These are phyloP conservation scores for Neurospora sp. DNA, from an alignment of 495 filamentous ascomycete species.

Conservation along the genomic window DNA sequence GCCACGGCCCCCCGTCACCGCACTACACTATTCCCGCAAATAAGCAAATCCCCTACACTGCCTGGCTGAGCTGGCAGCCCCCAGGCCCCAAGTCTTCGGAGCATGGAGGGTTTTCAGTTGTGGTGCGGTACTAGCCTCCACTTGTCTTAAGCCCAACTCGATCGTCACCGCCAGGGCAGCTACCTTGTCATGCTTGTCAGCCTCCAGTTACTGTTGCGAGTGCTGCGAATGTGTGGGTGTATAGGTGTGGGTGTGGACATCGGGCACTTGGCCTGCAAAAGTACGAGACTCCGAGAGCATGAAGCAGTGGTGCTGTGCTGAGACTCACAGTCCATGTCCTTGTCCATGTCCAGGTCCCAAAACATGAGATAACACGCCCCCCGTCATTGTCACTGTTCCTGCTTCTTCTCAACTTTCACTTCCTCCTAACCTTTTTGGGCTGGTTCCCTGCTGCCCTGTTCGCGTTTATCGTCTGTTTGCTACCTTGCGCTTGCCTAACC, in stretches of 20 bases:
- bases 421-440: background rate
- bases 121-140: background rate
- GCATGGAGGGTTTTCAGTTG: background rate
- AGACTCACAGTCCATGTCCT: background rate
- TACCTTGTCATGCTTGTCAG: background rate
- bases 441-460: background rate
- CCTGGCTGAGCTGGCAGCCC: background rate
- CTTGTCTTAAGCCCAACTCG: background rate
- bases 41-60: background rate
- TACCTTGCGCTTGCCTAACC: background rate
- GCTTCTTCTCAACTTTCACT: background rate
- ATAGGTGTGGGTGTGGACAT: background rate
- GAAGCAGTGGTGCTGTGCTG: background rate
- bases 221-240: background rate
- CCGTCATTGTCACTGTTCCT: background rate
- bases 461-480: background rate
- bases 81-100: background rate
- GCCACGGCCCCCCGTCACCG: background rate
- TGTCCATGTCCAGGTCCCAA: background rate
- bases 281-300: background rate
- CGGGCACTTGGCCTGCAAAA: background rate
- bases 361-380: background rate
- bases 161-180: background rate
- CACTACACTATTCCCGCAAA: background rate
- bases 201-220: background rate